A percentile compares a stretch with the other conserved stretches of the same genome.
Evolutionary conservation across 1,284 basidiomycete species (phyloP).

Genomic region (Sutorius eximius): DNA sequence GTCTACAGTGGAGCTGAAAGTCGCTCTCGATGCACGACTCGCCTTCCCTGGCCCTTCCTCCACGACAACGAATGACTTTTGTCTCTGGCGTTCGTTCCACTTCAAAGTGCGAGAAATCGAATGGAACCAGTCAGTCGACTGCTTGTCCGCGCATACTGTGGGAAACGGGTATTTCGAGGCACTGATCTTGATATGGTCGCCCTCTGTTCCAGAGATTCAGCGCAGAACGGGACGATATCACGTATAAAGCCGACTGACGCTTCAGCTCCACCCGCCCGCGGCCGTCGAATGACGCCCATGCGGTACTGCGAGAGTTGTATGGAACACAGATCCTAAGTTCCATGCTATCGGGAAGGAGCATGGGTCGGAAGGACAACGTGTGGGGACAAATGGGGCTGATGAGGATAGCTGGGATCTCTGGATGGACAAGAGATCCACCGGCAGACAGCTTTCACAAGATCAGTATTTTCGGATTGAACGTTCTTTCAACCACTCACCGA

Average conservation of each 20-base stretch:
- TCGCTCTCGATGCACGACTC: constrained; percentile 33
- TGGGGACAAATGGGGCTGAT: constrained; percentile 99
- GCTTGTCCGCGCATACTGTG: constrained; percentile 96
- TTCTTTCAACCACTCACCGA: constrained; percentile 55
- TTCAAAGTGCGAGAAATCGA: constrained; percentile 55
- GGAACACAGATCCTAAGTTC: constrained; percentile 97
- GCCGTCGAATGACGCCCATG: constrained; percentile 99
- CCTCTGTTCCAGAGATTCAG: constrained; percentile 59
- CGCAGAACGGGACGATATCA: neutral
- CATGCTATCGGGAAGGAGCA: constrained; percentile 98
- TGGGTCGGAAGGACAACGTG: constrained; percentile 97
- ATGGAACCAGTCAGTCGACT: constrained; percentile 98
- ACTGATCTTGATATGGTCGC: constrained; percentile 98
- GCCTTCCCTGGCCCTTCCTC: constrained; percentile 72
- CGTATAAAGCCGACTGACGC: constrained; percentile 57
- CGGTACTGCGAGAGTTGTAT: constrained; percentile 96
- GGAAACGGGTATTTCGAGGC: constrained; percentile 99
- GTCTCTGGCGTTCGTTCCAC: constrained; percentile 89
- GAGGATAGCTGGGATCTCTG: constrained; percentile 94
- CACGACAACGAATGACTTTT: constrained; percentile 97
- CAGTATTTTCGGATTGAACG: constrained; percentile 4
- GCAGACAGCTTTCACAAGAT: constrained; percentile 78
- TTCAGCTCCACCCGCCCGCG: constrained; percentile 94
- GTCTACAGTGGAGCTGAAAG: constrained; percentile 11
- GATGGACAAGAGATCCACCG: constrained; percentile 96